phyloP scores from a whole-genome alignment of 768 basidiomycete genomes.

The Amanita jacksonii region DNA sequence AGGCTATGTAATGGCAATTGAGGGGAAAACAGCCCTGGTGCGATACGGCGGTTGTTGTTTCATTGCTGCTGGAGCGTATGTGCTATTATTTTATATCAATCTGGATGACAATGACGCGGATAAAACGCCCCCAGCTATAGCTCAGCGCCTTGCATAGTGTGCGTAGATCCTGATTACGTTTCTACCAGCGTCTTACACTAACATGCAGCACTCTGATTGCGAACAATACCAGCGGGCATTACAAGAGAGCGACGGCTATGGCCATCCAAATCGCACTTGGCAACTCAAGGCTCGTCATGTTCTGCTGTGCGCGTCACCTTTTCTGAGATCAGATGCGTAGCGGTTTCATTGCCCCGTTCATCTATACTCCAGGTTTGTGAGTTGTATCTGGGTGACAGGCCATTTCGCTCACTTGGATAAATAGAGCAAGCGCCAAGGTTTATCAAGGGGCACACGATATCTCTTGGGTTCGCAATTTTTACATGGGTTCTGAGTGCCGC shows the following conservation, averaged over 20 bases:
- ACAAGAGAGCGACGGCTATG: constrained; percentile 53
- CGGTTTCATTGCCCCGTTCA: constrained; percentile 54
- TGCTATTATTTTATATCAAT: constrained; percentile 6
- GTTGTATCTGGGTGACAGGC: not conserved
- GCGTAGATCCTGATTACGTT: constrained; percentile 10
- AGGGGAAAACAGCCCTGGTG: constrained; percentile 34
- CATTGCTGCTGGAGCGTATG: constrained; percentile 45
- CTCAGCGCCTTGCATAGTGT: constrained; percentile 48
- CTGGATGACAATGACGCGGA: not conserved
- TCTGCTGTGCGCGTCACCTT: not conserved
- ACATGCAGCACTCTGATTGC: constrained; percentile 43
- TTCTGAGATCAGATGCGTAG: constrained; percentile 18
- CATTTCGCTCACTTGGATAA: not conserved
- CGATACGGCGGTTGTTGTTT: constrained; percentile 46
- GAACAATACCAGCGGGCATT: constrained; percentile 54
- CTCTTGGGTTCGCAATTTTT: constrained; percentile 41
- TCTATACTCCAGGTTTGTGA: constrained; percentile 39
- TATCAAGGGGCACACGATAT: constrained; percentile 48
- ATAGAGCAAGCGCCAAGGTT: constrained; percentile 51
- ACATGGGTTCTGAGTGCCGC: constrained; percentile 42
- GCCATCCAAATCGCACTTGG: constrained; percentile 45
- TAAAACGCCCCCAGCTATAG: constrained; percentile 32
- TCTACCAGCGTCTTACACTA: not conserved
- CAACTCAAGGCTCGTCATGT: constrained; percentile 34
- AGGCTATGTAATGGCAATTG: constrained; percentile 47